Evolutionary conservation across 2,329 filamentous ascomycete species (phyloP).

Genomic region (Truncatella angustata): DNA sequence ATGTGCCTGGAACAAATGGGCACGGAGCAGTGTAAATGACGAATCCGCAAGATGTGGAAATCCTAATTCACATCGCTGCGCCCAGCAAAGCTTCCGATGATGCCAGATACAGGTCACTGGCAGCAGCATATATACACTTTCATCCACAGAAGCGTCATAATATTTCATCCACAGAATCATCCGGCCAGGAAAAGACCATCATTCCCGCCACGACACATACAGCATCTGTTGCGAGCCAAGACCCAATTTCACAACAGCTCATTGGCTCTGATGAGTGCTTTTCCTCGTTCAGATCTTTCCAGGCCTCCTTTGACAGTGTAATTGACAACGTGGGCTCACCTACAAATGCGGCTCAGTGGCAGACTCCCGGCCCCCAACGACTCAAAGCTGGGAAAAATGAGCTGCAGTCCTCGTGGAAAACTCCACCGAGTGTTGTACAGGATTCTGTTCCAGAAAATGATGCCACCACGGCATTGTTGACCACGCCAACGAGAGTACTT

Average conservation of each 20-base stretch:
- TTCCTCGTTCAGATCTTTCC: slow-evolving; percentile 21
- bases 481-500: slow-evolving; percentile 50
- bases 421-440: slow-evolving; percentile 48
- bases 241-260: neutral
- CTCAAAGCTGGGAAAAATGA: neutral
- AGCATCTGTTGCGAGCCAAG: neutral
- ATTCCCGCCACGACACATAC: neutral
- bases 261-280: slow-evolving; percentile 9
- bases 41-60: slow-evolving; percentile 40
- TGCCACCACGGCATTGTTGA: slow-evolving; percentile 28
- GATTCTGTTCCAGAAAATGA: slow-evolving; percentile 51
- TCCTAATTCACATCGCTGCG: slow-evolving; percentile 55
- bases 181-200: too few species aligned
- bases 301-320: slow-evolving; percentile 44
- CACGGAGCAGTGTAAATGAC: slow-evolving; percentile 23
- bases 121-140: slow-evolving; percentile 51
- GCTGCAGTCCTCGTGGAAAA: slow-evolving; percentile 36
- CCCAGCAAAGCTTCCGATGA: slow-evolving; percentile 49
- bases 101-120: slow-evolving; percentile 45
- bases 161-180: slow-evolving; percentile 35
- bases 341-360: neutral
- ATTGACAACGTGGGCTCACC: slow-evolving; percentile 39
- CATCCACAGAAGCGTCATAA: neutral
- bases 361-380: neutral
- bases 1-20: neutral